Evolutionary conservation across 352 stramenopile genomes (phyloP), one percentile per base, ranked within the genome.

Genomic region (Globisporangium spinosum): DNA sequence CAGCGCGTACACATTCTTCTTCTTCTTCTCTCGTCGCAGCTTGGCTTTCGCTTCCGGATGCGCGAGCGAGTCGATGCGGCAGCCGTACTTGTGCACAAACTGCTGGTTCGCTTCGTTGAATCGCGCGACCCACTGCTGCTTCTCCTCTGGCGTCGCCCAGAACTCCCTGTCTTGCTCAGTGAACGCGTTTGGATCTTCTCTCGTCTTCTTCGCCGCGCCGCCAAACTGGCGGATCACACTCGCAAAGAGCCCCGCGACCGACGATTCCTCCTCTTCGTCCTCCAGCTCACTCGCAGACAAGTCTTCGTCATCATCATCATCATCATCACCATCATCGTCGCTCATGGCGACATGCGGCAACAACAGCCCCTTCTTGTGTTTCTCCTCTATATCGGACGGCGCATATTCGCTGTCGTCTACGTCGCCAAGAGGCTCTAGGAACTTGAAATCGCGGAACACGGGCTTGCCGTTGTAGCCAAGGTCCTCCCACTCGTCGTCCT

Each of bases 41-140:
- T 61, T 45, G n/a, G 61, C 59, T 43, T 69, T 70, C 15, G 65
- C 58, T 1, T 78, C 71, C 0, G 72, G 69, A 8, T 65, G 54
- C 17, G 72, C 71, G 0, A 59, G 38, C 9, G 71, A 68, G 64
- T 80, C 74, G 40, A 80, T 76, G 17, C 71, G 69, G 23, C 72
- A 78, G n/a, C 74, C 74, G 27, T 75, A 78, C n/a, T 49, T 13
- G 22, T 68, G 60, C 53, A 71, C 59, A 58, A 67, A 71, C 45
- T 62, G 62, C 51, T 54, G 54, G 58, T 80, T 74, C 5, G 63
- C 65, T 0, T 43, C 49, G 13, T 75, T 56, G 34, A 72, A 75
- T 10, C 58, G 69, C 17, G 56, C 38, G n/a, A 70, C 60, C 74
- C 74, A 80, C 57, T 67, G 67, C 43, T 58, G 65, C 38, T 80